Base-by-base conservation (phyloP, 306 rosid species). In the Erythrophleum fordii region DNA sequence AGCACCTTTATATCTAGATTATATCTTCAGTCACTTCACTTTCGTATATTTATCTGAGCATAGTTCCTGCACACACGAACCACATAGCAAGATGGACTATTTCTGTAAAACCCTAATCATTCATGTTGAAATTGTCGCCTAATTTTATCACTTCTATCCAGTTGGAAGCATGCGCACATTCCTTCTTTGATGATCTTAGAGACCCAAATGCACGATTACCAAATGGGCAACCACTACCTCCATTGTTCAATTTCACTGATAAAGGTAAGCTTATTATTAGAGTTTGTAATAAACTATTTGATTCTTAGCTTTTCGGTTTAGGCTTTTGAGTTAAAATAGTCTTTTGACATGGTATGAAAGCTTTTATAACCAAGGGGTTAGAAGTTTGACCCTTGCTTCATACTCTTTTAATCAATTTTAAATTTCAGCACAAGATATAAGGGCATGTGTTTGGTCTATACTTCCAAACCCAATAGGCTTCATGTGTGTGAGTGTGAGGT, bases 141-240 rank as follows among this genome's bases (percentile, higher is more conserved):
- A 25, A 52, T 53, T 75, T 62, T 52, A 55, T 62, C 41, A 69
- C 62, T 42, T 51, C 41, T 69, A 80, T 81, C 56, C 87, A 94
- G 98, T 85, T 94, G 93, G 98, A 91, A 48, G 98, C 98, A 18
- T 94, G 98, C 75, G 92, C 97, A 0, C 98, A 92, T 65, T 92
- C 97, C 18, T 92, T 94, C 91, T 94, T 94, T 76, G 95, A 94
- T 64, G 97, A 89, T 76, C 91, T 94, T 84, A 84, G 98, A 77
- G 87, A 88, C 65, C 94, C 95, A 37, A 91, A 88, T 59, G 85
- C 84, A 23, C 62, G 85, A 79, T 88, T 94, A 82, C 98, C 95
- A 3, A 90, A 94, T 61, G 98, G 97, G 20, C 88, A 81, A 82
- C 77, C 92, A 17, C 52, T 94, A 20, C 98, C 97, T 62, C 89